A percentile compares a stretch with the other conserved stretches of the same genome.
Conservation (phyloP, 2,329 filamentous ascomycete genomes). For the Fusarium virguliforme region DNA sequence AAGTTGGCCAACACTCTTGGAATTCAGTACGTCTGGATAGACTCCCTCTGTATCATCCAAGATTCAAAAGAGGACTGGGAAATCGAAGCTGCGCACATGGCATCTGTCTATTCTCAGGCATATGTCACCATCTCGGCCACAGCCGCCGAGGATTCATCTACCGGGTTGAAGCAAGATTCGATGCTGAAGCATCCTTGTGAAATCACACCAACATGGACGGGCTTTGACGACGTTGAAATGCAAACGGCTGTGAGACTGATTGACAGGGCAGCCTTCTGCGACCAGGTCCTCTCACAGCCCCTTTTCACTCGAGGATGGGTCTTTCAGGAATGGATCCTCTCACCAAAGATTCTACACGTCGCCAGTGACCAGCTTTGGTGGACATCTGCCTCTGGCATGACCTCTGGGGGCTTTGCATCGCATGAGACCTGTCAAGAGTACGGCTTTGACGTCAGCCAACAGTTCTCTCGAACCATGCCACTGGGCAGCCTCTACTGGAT, state of each 20-base stretch:
- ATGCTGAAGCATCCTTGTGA: constrained; percentile 39
- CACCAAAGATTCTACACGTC: constrained; percentile 35
- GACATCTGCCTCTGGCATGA: constrained; percentile 36
- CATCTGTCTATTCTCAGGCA: constrained; percentile 40
- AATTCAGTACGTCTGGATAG: constrained; percentile 41
- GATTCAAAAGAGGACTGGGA: constrained; percentile 44
- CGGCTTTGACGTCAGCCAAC: constrained; percentile 23
- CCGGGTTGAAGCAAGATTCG: constrained; percentile 32
- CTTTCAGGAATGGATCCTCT: constrained; percentile 43
- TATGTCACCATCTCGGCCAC: constrained; percentile 39
- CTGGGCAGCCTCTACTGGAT: constrained; percentile 30
- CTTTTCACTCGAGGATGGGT: constrained; percentile 42
- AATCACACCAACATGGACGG: constrained; percentile 33
- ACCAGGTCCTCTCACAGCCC: constrained; percentile 36
- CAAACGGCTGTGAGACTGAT: constrained; percentile 29
- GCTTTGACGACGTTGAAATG: constrained; percentile 22
- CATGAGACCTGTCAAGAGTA: constrained; percentile 42
- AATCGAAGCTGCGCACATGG: constrained; percentile 38
- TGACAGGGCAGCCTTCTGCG: constrained; percentile 32
- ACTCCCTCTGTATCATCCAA: constrained; percentile 42
- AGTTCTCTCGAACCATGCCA: constrained; percentile 21
- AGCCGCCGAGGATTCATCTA: constrained; percentile 31
- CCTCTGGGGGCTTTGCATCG: constrained; percentile 24
- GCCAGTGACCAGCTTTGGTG: constrained; percentile 44
- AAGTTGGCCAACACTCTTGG: constrained; percentile 21